Base-by-base conservation (phyloP, 192 early-diverging fungal species). In the Paraglomus brasilianum region DNA sequence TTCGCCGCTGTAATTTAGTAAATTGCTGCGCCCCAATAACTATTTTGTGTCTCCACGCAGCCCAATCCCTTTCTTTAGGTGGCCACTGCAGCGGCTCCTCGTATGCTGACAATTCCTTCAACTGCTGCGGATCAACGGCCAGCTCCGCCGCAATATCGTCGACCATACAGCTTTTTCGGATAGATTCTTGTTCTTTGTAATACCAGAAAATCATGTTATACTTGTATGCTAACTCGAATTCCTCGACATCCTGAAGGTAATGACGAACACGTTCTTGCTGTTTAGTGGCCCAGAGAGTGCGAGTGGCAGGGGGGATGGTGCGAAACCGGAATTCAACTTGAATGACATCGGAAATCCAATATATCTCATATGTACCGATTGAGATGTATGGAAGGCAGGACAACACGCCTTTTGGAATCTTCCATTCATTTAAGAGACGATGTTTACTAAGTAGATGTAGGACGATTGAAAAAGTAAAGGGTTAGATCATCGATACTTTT, bases 201-300 rank as follows among this genome's bases (percentile, higher is more conserved):
- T 56, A 56, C 53, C 53, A 56, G 11, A 17, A 17, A 21, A 56
- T 56, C 53, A 56, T 56, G 53, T 56, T 56, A 21, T 56, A 56
- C 36, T 56, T 56, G 21, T 56, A 56, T 11, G 53, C 53, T 56
- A 56, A 56, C 36, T 56, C 53, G 21, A 56, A 56, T 21, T 56
- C 53, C 36, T 56, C 53, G 21, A 56, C 36, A 21, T 56, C 53
- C 6, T 56, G 19, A 17, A 56, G 17, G 53, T 30, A 56, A 24
- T 56, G 53, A 17, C 53, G 53, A 24, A 56, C 19, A 21, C 10
- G 11, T 56, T 17, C 10, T 11, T 30, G 53, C 1, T 56, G 17
- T 30, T 30, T 17, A 56, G 17, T 56, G 15, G 53, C 36, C 53
- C 53, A 56, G 10, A 30, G 9, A 17, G 53, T 17, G 36, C 53